These are phyloP conservation scores for Mortierella sp. DNA, from an alignment of 371 early-diverging fungal genomes.

Conservation along the genomic window DNA sequence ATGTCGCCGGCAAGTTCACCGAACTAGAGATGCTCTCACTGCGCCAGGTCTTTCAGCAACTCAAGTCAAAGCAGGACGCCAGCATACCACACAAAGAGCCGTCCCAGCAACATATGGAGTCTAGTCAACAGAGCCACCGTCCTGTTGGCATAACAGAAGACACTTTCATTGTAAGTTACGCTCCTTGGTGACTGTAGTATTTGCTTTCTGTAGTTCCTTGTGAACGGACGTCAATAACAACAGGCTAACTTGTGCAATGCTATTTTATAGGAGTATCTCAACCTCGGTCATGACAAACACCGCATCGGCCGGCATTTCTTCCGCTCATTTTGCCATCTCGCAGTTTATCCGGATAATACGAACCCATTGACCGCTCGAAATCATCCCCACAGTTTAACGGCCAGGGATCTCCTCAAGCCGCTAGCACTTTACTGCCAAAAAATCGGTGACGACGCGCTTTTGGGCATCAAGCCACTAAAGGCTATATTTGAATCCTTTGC, in stretches of 20 bases:
- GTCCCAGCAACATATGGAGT: not conserved
- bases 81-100: not conserved
- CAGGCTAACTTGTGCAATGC: not conserved
- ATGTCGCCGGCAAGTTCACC: constrained; percentile 25
- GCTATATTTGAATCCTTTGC: constrained; percentile 50
- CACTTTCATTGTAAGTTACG: constrained; percentile 28
- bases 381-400: constrained; percentile 2
- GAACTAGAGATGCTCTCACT: constrained; percentile 35
- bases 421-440: constrained; percentile 48
- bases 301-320: constrained; percentile 30
- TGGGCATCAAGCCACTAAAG: constrained; percentile 25
- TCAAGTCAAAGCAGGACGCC: constrained; percentile 24
- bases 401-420: constrained; percentile 43
- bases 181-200: not conserved
- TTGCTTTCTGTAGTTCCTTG: not conserved
- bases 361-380: not conserved
- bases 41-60: constrained; percentile 30
- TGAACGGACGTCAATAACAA: not conserved
- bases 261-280: constrained; percentile 23
- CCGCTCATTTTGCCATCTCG: constrained; percentile 43
- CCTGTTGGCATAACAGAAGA: constrained; percentile 31
- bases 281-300: constrained; percentile 14
- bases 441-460: not conserved
- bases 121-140: not conserved
- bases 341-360: constrained; percentile 30